Conservation (phyloP, 179 eudicot species). For the Vitellaria paradoxa region DNA sequence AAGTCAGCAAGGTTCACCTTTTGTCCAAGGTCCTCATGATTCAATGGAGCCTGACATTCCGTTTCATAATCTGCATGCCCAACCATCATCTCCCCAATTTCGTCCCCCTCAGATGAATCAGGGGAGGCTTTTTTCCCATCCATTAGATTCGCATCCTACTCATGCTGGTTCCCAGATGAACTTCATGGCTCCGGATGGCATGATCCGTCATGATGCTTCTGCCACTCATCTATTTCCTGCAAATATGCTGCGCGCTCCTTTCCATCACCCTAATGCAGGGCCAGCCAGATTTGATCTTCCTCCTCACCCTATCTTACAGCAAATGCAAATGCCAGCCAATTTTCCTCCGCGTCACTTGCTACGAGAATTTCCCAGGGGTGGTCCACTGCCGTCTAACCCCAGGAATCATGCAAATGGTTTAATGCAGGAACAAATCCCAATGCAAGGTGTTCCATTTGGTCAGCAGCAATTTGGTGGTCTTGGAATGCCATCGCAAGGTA, state of each 20-base stretch:
- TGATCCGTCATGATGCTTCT: slow-evolving; percentile 42
- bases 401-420: slow-evolving; percentile 41
- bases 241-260: slow-evolving; percentile 53
- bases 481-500: slow-evolving; percentile 72
- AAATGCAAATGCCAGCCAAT: slow-evolving; percentile 64
- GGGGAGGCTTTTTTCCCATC: slow-evolving; percentile 50
- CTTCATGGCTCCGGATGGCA: slow-evolving; percentile 55
- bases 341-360: slow-evolving; percentile 50
- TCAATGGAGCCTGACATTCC: slow-evolving; percentile 45
- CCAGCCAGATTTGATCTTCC: slow-evolving; percentile 54
- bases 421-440: slow-evolving; percentile 48
- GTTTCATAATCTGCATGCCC: slow-evolving; percentile 48
- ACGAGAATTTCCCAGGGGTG: slow-evolving; percentile 50
- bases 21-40: slow-evolving; percentile 43
- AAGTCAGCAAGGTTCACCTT: slow-evolving; percentile 38
- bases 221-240: slow-evolving; percentile 52
- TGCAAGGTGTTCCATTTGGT: slow-evolving; percentile 62
- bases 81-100: slow-evolving; percentile 45
- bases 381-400: slow-evolving; percentile 47
- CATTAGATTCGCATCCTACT: slow-evolving; percentile 47
- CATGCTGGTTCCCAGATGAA: slow-evolving; percentile 60
- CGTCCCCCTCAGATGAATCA: slow-evolving; percentile 55
- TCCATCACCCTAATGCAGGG: slow-evolving; percentile 50
- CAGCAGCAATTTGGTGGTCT: slow-evolving; percentile 61
- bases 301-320: slow-evolving; percentile 61